Evolutionary conservation across 441 rosid genomes (phyloP).

Genomic region (Eutrema salsugineum): DNA sequence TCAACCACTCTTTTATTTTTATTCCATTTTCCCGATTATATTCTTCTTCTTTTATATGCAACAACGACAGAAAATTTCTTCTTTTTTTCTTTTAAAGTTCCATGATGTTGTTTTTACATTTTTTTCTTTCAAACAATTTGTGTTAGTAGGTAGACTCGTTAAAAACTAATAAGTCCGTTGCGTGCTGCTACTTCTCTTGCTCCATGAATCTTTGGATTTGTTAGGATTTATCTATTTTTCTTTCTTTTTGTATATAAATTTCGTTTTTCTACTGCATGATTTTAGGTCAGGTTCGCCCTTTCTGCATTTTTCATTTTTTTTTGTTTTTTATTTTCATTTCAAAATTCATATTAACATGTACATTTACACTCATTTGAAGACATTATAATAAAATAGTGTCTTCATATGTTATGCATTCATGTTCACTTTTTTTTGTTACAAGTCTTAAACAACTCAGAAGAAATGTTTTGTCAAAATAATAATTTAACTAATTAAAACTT

Average conservation of each 20-base stretch:
- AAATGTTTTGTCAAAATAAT: no score
- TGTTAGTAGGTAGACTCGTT: conserved; percentile 15
- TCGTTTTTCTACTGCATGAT: background rate
- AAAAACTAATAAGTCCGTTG: conserved; percentile 6
- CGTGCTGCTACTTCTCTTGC: background rate
- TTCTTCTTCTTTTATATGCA: background rate
- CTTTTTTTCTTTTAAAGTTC: background rate
- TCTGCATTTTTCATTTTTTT: no score
- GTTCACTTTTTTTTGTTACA: no score
- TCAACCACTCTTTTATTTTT: background rate
- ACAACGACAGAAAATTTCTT: no score
- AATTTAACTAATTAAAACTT: no score
- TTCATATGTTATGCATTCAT: no score
- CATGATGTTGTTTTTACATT: background rate
- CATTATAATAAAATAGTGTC: no score
- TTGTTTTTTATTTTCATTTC: no score
- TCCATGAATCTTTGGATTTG: conserved; percentile 24
- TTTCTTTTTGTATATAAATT: background rate
- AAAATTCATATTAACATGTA: no score
- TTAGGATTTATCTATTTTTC: conserved; percentile 12
- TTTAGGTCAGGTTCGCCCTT: no score
- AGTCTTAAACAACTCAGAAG: no score
- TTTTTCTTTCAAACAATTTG: background rate
- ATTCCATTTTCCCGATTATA: conserved; percentile 21
- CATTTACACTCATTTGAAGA: no score